These are phyloP conservation scores for Fusarium luffae DNA, from an alignment of 2,329 filamentous ascomycete genomes.

Conservation along the genomic window DNA sequence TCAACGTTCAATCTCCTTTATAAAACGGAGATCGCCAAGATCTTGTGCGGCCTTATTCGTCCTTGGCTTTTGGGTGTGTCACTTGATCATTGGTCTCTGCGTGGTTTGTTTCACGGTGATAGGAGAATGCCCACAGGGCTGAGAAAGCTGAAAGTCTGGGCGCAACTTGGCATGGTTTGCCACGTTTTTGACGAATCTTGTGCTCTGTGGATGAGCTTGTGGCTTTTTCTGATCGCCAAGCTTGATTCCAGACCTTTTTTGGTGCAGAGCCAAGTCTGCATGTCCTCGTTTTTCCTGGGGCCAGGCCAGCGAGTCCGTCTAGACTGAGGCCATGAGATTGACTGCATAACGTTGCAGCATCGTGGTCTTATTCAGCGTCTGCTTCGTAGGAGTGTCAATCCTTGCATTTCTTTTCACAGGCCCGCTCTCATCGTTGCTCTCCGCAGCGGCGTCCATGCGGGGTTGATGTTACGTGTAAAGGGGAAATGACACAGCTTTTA, in stretches of 20 bases:
- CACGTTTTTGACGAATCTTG: constrained; percentile 1
- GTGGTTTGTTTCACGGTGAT: neutral
- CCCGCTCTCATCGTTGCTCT: neutral
- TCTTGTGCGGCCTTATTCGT: neutral
- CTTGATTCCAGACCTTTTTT: neutral
- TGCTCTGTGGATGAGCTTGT: constrained; percentile 8
- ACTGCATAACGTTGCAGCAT: rapidly evolving
- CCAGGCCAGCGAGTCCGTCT: rapidly evolving
- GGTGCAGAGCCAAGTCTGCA: neutral
- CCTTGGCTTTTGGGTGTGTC: no score
- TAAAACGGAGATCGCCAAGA: constrained; percentile 15
- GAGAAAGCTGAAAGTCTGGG: constrained; percentile 6
- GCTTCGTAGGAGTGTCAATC: neutral
- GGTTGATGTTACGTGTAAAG: neutral
- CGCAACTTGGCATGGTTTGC: neutral
- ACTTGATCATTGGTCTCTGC: neutral
- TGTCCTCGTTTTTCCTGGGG: rapidly evolving
- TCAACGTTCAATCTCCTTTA: constrained; percentile 10
- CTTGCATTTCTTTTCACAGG: neutral
- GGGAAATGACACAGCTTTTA: neutral
- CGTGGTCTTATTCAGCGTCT: neutral
- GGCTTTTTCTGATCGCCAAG: neutral
- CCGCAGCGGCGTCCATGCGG: neutral
- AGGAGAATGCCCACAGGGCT: neutral
- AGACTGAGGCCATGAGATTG: neutral